Evolutionary conservation across 805 yeast species (phyloP).

Genomic region (Candida corydali): DNA sequence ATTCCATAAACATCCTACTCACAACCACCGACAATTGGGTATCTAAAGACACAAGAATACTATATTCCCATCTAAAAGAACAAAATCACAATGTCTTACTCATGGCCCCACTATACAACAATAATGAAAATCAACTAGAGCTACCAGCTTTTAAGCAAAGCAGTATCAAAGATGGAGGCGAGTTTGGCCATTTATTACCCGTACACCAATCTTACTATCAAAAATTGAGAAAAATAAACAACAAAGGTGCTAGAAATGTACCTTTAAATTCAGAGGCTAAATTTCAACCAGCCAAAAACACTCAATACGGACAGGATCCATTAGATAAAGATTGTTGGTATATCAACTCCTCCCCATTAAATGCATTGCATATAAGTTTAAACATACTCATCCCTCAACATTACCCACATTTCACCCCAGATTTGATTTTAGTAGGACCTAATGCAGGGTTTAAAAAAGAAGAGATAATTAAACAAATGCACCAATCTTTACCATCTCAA

Average conservation of each 20-base stretch:
- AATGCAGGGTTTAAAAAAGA: constrained; percentile 17
- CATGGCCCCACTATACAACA: constrained; percentile 20
- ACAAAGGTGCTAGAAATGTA: constrained; percentile 18
- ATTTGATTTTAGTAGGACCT: constrained; percentile 31
- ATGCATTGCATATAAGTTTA: constrained; percentile 21
- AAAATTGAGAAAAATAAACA: constrained; percentile 10
- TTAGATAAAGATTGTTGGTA: constrained; percentile 29
- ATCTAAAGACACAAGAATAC: constrained; percentile 26
- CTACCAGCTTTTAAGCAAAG: background rate
- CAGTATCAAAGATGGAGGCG: constrained; percentile 24
- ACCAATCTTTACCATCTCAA: background rate
- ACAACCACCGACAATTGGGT: constrained; percentile 37
- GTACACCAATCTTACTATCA: constrained; percentile 27
- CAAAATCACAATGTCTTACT: constrained; percentile 29
- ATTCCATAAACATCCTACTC: constrained; percentile 25
- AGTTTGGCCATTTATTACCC: constrained; percentile 29
- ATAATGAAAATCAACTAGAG: background rate
- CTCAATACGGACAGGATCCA: constrained; percentile 32
- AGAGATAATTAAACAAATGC: background rate
- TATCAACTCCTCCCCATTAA: constrained; percentile 25
- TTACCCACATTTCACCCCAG: constrained; percentile 24
- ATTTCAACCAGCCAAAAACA: constrained; percentile 6
- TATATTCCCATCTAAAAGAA: constrained; percentile 22
- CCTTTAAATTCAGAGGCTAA: background rate
- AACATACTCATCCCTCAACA: constrained; percentile 22